These are phyloP conservation scores for Apiospora phragmitis DNA, from an alignment of 2,329 filamentous ascomycete genomes.

Conservation along the genomic window DNA sequence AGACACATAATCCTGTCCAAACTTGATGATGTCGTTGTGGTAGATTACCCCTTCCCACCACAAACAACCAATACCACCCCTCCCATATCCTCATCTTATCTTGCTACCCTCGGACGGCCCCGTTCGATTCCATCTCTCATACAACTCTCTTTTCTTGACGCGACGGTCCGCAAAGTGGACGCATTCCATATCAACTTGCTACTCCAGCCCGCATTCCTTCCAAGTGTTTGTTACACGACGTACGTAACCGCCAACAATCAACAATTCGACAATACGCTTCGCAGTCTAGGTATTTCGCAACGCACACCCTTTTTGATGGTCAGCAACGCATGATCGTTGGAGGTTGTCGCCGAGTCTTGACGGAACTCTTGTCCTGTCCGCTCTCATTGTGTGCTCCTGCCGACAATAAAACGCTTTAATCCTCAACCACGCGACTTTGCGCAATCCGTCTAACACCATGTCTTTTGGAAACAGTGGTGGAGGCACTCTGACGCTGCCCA, in stretches of 20 bases:
- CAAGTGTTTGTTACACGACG: constrained; percentile 4
- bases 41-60: constrained; percentile 4
- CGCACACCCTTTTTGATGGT: not conserved
- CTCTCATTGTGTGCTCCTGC: constrained; percentile 3
- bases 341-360: constrained; percentile 8
- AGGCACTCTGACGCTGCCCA: constrained; percentile 82
- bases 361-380: constrained; percentile 8
- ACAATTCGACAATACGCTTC: not conserved
- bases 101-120: constrained; percentile 1
- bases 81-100: constrained; percentile 4
- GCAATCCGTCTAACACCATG: constrained; percentile 40
- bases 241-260: constrained; percentile 1
- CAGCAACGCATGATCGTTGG: constrained; percentile 3
- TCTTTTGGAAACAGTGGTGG: constrained; percentile 62
- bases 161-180: constrained; percentile 5
- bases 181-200: constrained; percentile 6
- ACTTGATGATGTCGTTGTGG: constrained; percentile 7
- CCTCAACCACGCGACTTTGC: not conserved
- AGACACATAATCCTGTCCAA: not conserved
- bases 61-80: constrained; percentile 4
- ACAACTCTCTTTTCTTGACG: constrained; percentile 6
- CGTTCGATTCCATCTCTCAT: constrained; percentile 5
- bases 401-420: not conserved
- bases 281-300: not conserved
- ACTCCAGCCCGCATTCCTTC: not conserved